These are phyloP conservation scores for Handroanthus guayacan DNA, from an alignment of 257 asterid species.

Conservation along the genomic window DNA sequence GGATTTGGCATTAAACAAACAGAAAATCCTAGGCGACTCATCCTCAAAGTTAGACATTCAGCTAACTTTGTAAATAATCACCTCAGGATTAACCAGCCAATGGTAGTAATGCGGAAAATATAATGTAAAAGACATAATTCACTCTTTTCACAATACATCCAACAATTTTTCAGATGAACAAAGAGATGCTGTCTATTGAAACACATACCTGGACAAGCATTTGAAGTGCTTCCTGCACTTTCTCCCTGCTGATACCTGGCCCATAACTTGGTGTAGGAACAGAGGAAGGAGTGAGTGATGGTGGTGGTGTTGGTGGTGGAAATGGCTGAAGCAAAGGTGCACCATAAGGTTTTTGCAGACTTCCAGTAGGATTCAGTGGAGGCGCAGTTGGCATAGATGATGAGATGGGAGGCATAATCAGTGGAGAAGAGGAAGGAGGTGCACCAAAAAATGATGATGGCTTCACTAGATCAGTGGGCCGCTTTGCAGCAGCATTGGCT, in stretches of 20 bases:
- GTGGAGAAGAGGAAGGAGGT: slow-evolving; percentile 66
- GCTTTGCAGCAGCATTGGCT: slow-evolving; percentile 47
- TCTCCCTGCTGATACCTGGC: slow-evolving; percentile 72
- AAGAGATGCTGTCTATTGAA: slow-evolving; percentile 12
- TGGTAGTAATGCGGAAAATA: not conserved
- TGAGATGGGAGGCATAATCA: slow-evolving; percentile 66
- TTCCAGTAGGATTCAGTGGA: slow-evolving; percentile 66
- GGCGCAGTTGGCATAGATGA: slow-evolving; percentile 83
- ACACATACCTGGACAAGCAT: slow-evolving; percentile 79
- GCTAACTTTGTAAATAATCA: not conserved
- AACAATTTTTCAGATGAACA: slow-evolving; percentile 15
- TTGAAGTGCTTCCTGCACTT: slow-evolving; percentile 84
- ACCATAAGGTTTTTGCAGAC: slow-evolving; percentile 81
- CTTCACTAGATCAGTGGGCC: slow-evolving; percentile 76
- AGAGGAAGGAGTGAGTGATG: slow-evolving; percentile 80
- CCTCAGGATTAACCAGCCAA: not conserved
- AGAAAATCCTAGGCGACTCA: not conserved
- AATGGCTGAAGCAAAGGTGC: slow-evolving; percentile 98
- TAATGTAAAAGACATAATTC: slow-evolving; percentile 3
- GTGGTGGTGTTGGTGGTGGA: slow-evolving; percentile 99
- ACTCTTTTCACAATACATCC: not conserved
- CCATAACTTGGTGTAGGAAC: slow-evolving; percentile 59
- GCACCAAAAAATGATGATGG: slow-evolving; percentile 86
- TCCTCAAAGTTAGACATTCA: not conserved
- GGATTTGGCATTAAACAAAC: not conserved